These are phyloP conservation scores for Buxus sempervirens DNA, from an alignment of 164 flowering plant genomes.

Conservation along the genomic window DNA sequence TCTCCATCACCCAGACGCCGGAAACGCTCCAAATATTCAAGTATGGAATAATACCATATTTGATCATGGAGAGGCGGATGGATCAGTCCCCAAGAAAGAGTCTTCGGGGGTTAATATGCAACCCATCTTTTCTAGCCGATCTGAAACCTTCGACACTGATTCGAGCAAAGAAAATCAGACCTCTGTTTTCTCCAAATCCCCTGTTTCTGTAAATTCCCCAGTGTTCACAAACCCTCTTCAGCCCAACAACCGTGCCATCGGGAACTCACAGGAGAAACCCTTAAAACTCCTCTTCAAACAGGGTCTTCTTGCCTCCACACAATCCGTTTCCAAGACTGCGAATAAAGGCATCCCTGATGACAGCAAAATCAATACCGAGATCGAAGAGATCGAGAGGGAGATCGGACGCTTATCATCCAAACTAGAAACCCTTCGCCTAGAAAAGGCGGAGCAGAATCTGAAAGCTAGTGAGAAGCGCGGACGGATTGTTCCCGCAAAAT, in stretches of 20 bases:
- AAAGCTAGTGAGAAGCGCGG: constrained; percentile 32
- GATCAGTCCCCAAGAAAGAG: constrained; percentile 12
- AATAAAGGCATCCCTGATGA: constrained; percentile 26
- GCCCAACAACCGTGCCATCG: constrained; percentile 9
- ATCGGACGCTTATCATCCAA: constrained; percentile 45
- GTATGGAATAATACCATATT: constrained; percentile 61
- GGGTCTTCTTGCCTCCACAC: constrained; percentile 12
- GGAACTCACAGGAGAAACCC: constrained; percentile 10
- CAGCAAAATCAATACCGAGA: constrained; percentile 52
- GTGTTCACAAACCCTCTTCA: constrained; percentile 21
- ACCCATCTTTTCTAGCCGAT: constrained; percentile 11
- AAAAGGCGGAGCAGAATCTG: constrained; percentile 35
- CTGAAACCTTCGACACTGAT: constrained; percentile 33
- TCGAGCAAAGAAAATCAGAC: constrained; percentile 50
- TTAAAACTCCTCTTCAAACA: not conserved
- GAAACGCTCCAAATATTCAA: constrained; percentile 37
- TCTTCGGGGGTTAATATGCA: constrained; percentile 31
- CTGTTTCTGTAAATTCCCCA: constrained; percentile 19
- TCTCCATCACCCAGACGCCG: constrained; percentile 33
- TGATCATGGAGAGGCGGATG: constrained; percentile 40
- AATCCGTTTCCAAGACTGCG: constrained; percentile 1
- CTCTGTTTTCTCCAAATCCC: constrained; percentile 18
- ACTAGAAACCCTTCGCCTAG: constrained; percentile 51
- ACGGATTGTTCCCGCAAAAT: constrained; percentile 46
- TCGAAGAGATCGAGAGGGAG: constrained; percentile 61